Conservation (phyloP, 768 basidiomycete species). For the Phylloporus arenicola region DNA sequence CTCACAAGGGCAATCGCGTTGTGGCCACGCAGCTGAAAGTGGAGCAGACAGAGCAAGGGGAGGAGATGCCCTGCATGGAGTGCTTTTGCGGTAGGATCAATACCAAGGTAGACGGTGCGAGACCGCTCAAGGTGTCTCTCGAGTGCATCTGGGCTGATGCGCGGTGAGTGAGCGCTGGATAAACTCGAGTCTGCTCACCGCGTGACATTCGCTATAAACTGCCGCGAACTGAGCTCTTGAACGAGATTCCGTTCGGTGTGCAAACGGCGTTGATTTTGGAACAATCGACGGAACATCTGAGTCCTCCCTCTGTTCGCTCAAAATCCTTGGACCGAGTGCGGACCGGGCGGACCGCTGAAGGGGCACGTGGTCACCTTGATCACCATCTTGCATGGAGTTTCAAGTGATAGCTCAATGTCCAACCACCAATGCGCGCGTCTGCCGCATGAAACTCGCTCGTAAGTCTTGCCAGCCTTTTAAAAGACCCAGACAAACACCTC, state of each 20-base stretch:
- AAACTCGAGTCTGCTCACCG: slow-evolving; percentile 21
- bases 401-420: slow-evolving; percentile 76
- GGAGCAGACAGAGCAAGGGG: slow-evolving; percentile 79
- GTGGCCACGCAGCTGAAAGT: slow-evolving; percentile 87
- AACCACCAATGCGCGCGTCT: slow-evolving; percentile 79
- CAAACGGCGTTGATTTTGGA: slow-evolving; percentile 10
- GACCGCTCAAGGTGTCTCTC: slow-evolving; percentile 29
- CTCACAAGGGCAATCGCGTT: slow-evolving; percentile 77
- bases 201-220: slow-evolving; percentile 34
- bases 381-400: slow-evolving; percentile 59
- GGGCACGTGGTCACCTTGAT: neutral
- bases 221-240: slow-evolving; percentile 30
- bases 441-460: slow-evolving; percentile 82
- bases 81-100: slow-evolving; percentile 88
- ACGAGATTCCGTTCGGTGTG: slow-evolving; percentile 23
- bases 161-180: neutral
- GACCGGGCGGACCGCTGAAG: slow-evolving; percentile 15
- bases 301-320: too few species aligned
- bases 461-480: slow-evolving; percentile 23
- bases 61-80: slow-evolving; percentile 93
- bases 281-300: slow-evolving; percentile 20
- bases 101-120: slow-evolving; percentile 75
- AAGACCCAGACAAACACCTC: neutral
- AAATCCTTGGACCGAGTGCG: neutral
- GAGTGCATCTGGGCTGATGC: slow-evolving; percentile 39